Evolutionary conservation across 2,329 filamentous ascomycete genomes (phyloP).

Genomic region (Diaporthe caulivora): DNA sequence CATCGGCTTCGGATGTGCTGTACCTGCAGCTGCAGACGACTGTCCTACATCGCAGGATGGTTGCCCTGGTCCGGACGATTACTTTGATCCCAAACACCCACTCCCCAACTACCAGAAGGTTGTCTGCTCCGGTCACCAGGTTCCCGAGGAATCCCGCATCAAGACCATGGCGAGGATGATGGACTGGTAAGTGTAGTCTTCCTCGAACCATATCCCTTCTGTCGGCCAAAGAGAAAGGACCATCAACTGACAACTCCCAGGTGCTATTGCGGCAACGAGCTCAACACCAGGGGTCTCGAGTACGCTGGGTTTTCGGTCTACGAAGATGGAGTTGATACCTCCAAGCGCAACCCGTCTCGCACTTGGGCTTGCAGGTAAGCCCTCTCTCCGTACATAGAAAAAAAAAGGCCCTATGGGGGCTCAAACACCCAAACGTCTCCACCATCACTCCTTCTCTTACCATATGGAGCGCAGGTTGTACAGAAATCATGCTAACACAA

Average conservation of each 20-base stretch:
- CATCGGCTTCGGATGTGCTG: neutral
- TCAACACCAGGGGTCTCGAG: neutral
- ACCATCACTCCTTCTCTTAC: too few species aligned
- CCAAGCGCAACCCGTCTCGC: neutral
- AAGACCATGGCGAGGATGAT: constrained; percentile 7
- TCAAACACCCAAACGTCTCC: neutral
- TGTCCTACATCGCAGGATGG: neutral
- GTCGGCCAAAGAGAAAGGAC: neutral
- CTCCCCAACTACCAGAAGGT: neutral
- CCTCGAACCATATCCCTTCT: neutral
- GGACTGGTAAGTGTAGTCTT: constrained; percentile 4
- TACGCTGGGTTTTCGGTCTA: constrained; percentile 11
- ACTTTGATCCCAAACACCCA: too few species aligned
- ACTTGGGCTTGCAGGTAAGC: constrained; percentile 15
- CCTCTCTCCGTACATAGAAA: neutral
- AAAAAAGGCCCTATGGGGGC: neutral
- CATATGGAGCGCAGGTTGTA: neutral
- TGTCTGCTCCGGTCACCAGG: neutral
- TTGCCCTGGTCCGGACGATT: neutral
- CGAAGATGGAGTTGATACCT: neutral
- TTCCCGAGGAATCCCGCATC: neutral
- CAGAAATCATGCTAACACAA: neutral
- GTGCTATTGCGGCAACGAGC: constrained; percentile 14
- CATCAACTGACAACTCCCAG: neutral
- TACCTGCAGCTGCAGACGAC: neutral